phyloP scores from a whole-genome alignment of 2,329 filamentous ascomycete genomes.

The Emmonsiellopsis sp. region DNA sequence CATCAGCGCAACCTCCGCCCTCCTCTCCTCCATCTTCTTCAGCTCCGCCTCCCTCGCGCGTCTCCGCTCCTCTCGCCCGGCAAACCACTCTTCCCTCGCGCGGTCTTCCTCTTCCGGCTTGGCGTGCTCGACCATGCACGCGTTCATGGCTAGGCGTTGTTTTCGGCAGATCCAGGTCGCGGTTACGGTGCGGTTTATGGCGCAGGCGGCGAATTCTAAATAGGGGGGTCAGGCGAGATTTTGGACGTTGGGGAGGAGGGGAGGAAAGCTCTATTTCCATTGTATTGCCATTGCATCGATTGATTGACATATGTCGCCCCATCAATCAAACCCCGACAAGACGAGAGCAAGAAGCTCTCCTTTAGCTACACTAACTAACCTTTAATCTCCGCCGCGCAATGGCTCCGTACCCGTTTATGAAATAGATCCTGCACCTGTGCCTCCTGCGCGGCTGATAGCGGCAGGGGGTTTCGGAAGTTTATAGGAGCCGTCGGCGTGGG shows the following conservation, averaged over 20 bases:
- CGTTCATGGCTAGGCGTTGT: conserved; percentile 80
- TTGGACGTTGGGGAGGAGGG: not conserved
- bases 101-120: conserved; percentile 78
- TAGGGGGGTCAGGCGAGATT: conserved; percentile 7
- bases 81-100: conserved; percentile 91
- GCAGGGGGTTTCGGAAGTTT: conserved; percentile 62
- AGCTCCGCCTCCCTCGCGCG: conserved; percentile 57
- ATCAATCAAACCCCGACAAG: no score
- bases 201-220: conserved; percentile 84
- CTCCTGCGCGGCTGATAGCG: conserved; percentile 74
- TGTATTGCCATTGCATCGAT: no score
- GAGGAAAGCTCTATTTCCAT: not conserved
- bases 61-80: conserved; percentile 60
- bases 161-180: conserved; percentile 78
- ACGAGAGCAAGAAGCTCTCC: not conserved
- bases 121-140: conserved; percentile 81
- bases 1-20: conserved; percentile 33
- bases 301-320: no score
- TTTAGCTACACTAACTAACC: conserved; percentile 36
- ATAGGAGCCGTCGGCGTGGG: conserved; percentile 13
- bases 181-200: conserved; percentile 73
- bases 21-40: conserved; percentile 28
- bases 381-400: conserved; percentile 72
- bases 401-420: conserved; percentile 65
- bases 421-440: conserved; percentile 72